Base-by-base conservation (phyloP, 306 rosid genomes). In the Glycine latifolia region DNA sequence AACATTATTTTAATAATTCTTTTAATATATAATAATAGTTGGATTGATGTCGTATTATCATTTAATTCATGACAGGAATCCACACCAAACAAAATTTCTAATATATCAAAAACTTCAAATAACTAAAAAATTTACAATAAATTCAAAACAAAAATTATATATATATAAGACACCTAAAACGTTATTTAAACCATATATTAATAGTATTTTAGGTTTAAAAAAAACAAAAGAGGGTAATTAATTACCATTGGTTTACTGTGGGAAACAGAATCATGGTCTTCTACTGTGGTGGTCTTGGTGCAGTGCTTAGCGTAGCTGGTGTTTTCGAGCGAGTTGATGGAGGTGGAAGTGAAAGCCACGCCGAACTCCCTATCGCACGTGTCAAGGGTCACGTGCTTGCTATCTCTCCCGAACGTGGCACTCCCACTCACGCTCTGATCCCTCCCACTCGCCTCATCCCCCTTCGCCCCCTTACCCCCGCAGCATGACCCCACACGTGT, bases 231-330 rank as follows among this genome's bases (percentile, higher is more conserved):
- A 26, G 31, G 2, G 31, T 26, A 26, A 26, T 26, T 26, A 26
- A 26, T 26, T 26, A 26, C 99, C 90, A 85, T 88, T 26, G 88
- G 88, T 83, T 83, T 87, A 75, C 99, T 89, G 65, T 93, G 97
- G 55, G 93, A 93, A 75, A 87, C 91, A 14, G 99, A 95, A 72
- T 93, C 97, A 44, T 87, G 95, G 33, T 95, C 98, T 8, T 94
- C 98, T 8, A 81, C 58, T 31, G 87, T 71, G 86, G 86, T 84
- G 60, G 77, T 86, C 72, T 87, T 90, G 1, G 86, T 81, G 73
- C 75, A 85, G 31, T 72, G 87, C 71, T 80, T 71, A 13, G 85
- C 89, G 37, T 91, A 86, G 81, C 86, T 92, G 1, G 91, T 89
- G 68, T 90, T 86, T 15, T 88, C 97, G 81, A 85, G 79, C 31